Evolutionary conservation across 116 monocot species (phyloP).

Genomic region (Thalassia testudinum): DNA sequence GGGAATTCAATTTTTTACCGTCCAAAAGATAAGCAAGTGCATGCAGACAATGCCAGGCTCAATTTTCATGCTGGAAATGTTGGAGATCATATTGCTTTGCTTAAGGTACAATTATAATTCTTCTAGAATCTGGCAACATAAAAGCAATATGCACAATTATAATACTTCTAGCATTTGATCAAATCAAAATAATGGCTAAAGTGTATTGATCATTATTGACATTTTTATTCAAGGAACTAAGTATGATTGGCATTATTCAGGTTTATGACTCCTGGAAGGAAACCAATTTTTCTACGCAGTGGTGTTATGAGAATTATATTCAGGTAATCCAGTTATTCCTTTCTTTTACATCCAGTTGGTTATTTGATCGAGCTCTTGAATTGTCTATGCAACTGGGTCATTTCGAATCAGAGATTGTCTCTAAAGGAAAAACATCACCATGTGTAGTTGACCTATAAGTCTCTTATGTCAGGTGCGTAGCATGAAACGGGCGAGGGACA

Average conservation of each 20-base stretch:
- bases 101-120: conserved; percentile 31
- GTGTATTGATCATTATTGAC: too few relatives aligned
- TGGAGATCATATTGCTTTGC: conserved; percentile 90
- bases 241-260: conserved; percentile 42
- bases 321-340: conserved; percentile 32
- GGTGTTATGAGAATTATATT: conserved; percentile 97
- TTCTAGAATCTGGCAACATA: not conserved
- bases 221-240: too few relatives aligned
- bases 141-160: not conserved
- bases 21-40: conserved; percentile 96
- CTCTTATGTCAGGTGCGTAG: conserved; percentile 47
- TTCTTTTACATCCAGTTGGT: too few relatives aligned
- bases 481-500: conserved; percentile 90
- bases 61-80: conserved; percentile 98
- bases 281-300: conserved; percentile 87
- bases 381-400: too few relatives aligned
- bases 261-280: conserved; percentile 95
- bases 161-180: not conserved
- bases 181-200: too few relatives aligned
- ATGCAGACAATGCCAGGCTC: conserved; percentile 93
- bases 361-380: too few relatives aligned
- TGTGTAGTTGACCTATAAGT: too few relatives aligned
- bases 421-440: too few relatives aligned
- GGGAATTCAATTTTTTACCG: conserved; percentile 99
- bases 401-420: too few relatives aligned